phyloP scores from a whole-genome alignment of 257 asterid genomes.

The Plantago ovata region DNA sequence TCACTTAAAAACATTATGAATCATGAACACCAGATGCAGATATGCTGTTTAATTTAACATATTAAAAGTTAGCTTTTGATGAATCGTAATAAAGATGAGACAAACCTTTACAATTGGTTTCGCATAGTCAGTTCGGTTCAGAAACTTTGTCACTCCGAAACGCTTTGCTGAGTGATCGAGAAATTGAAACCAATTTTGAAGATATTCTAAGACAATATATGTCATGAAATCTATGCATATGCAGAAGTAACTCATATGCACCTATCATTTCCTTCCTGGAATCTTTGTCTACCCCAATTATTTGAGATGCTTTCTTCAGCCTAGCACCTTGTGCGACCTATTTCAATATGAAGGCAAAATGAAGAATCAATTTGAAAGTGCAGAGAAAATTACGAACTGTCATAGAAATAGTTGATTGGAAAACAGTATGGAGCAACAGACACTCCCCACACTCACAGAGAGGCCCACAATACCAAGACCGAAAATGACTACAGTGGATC shows the following conservation, averaged over 20 bases:
- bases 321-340: constrained; percentile 97
- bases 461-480: constrained; percentile 99
- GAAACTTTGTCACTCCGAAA: constrained; percentile 82
- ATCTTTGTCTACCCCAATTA: constrained; percentile 81
- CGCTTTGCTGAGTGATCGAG: constrained; percentile 55
- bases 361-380: neutral
- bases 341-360: constrained; percentile 19
- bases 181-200: constrained; percentile 5
- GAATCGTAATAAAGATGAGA: constrained; percentile 10
- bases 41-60: neutral
- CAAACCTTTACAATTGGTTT: constrained; percentile 87
- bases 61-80: too few relatives aligned
- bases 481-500: constrained; percentile 77
- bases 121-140: constrained; percentile 65
- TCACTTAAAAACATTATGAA: too few relatives aligned
- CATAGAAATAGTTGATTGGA: too few relatives aligned
- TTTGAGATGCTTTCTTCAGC: constrained; percentile 77
- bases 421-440: neutral
- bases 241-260: constrained; percentile 21
- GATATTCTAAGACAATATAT: constrained; percentile 6
- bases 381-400: neutral
- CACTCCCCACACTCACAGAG: constrained; percentile 60
- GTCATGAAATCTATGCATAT: constrained; percentile 10
- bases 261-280: constrained; percentile 64
- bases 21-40: neutral